Percentiles rank a stretch among this genome's conserved stretches.
Conservation (phyloP, 768 basidiomycete species). For the Leccinum subgranulosum region DNA sequence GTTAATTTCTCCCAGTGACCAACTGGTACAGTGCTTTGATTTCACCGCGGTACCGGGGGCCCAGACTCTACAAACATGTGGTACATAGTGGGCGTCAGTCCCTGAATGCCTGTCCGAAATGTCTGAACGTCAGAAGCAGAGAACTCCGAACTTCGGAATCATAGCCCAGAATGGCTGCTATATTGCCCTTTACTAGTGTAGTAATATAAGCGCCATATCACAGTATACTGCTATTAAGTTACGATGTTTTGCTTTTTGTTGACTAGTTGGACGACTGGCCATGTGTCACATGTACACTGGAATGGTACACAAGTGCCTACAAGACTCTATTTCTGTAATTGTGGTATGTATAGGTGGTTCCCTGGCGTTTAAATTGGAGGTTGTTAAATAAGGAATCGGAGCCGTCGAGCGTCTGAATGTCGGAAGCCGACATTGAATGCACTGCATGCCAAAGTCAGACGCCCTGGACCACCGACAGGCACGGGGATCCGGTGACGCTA, state of each 20-base stretch:
- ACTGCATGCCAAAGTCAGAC: neutral
- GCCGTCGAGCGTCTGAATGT: neutral
- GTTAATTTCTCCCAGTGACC: too few relatives aligned
- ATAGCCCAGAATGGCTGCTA: neutral
- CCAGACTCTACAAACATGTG: neutral
- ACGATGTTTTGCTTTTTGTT: neutral
- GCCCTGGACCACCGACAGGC: neutral
- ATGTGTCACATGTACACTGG: neutral
- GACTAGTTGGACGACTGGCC: neutral
- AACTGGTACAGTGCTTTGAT: too few relatives aligned
- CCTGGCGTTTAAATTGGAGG: neutral
- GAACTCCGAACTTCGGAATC: neutral
- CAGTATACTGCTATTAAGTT: too few relatives aligned
- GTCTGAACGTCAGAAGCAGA: neutral
- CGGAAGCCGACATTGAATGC: neutral
- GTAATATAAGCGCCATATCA: too few relatives aligned
- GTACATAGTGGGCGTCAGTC: neutral
- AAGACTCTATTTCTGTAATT: neutral
- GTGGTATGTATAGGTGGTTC: neutral
- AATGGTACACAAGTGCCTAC: neutral
- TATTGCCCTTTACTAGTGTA: neutral
- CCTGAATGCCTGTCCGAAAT: neutral
- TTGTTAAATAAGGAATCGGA: neutral
- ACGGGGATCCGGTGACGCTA: neutral
- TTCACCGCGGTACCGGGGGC: too few relatives aligned